A percentile compares a stretch with the other conserved stretches of the same genome.
These are phyloP conservation scores for Cerrena zonata DNA, from an alignment of 1,284 basidiomycete genomes.

Conservation along the genomic window DNA sequence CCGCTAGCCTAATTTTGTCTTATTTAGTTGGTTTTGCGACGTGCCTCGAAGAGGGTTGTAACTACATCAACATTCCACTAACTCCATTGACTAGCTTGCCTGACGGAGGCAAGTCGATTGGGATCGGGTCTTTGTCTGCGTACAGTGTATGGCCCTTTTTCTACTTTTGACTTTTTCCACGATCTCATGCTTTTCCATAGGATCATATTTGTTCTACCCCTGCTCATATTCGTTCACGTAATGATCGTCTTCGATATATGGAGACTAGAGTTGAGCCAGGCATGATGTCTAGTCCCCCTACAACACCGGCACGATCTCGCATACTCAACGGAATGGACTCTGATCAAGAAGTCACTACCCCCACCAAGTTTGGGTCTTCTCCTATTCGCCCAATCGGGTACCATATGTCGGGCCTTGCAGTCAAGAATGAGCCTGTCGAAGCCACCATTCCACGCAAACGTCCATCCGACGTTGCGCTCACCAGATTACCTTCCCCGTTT, in stretches of 20 bases:
- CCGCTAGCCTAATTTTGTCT: slow-evolving; percentile 6
- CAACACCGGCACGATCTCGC: background rate
- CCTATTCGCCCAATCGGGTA: background rate
- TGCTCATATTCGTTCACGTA: background rate
- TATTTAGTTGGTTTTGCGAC: slow-evolving; percentile 36
- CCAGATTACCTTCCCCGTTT: too few relatives aligned
- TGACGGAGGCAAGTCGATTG: slow-evolving; percentile 38
- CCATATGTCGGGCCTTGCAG: background rate
- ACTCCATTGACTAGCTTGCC: slow-evolving; percentile 19
- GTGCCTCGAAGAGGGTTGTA: slow-evolving; percentile 42
- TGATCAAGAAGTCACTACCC: background rate
- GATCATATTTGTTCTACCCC: background rate
- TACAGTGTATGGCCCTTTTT: slow-evolving; percentile 36
- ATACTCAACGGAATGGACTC: background rate
- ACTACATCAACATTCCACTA: slow-evolving; percentile 29
- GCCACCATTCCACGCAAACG: slow-evolving; percentile 32
- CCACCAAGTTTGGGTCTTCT: background rate
- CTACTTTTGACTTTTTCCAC: too few relatives aligned
- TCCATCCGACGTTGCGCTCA: slow-evolving; percentile 18
- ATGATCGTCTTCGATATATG: background rate
- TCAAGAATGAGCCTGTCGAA: slow-evolving; percentile 31
- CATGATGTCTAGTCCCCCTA: background rate
- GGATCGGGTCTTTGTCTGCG: slow-evolving; percentile 38
- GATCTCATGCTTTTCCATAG: too few relatives aligned
- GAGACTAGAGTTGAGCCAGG: too few relatives aligned